These are phyloP conservation scores for Penicillium alfredii DNA, from an alignment of 495 filamentous ascomycete species.

Conservation along the genomic window DNA sequence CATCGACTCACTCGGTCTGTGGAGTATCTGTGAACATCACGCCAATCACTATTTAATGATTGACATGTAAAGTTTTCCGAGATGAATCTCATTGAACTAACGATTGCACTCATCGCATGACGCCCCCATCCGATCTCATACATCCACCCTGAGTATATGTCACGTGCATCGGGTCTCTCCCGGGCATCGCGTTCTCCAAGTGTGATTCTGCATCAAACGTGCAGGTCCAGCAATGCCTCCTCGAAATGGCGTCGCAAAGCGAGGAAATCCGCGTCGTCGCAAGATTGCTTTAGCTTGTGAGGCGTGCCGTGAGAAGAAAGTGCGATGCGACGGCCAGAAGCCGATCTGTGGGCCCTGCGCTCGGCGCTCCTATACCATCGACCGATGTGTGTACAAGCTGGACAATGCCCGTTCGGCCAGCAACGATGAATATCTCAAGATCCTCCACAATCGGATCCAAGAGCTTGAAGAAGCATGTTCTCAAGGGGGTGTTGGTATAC, in stretches of 20 bases:
- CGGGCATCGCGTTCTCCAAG: background rate
- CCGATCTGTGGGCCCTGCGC: constrained; percentile 41
- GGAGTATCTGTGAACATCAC: too few species aligned
- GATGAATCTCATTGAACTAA: too few species aligned
- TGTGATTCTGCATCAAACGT: too few species aligned
- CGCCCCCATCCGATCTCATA: too few species aligned
- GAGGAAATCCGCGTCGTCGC: constrained; percentile 17
- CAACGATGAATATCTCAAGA: constrained; percentile 34
- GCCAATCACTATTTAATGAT: too few species aligned
- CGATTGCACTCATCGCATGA: too few species aligned
- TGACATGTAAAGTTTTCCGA: too few species aligned
- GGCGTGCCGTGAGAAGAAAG: constrained; percentile 37
- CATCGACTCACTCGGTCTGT: too few species aligned
- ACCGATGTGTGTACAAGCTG: constrained; percentile 34
- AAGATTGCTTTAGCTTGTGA: constrained; percentile 34
- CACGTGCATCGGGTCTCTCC: constrained; percentile 10
- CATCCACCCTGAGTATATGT: too few species aligned
- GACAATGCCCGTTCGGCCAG: constrained; percentile 34
- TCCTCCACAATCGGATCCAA: constrained; percentile 32
- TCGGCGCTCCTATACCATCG: constrained; percentile 27
- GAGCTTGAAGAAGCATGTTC: constrained; percentile 32
- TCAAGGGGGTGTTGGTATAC: constrained; percentile 25
- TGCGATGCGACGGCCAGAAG: constrained; percentile 38
- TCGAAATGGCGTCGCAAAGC: constrained; percentile 8
- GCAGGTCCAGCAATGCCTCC: constrained; percentile 14